Evolutionary conservation across 2,329 filamentous ascomycete species (phyloP), one percentile per base, ranked within the genome.

Genomic region (Bipolaris sorokiniana): DNA sequence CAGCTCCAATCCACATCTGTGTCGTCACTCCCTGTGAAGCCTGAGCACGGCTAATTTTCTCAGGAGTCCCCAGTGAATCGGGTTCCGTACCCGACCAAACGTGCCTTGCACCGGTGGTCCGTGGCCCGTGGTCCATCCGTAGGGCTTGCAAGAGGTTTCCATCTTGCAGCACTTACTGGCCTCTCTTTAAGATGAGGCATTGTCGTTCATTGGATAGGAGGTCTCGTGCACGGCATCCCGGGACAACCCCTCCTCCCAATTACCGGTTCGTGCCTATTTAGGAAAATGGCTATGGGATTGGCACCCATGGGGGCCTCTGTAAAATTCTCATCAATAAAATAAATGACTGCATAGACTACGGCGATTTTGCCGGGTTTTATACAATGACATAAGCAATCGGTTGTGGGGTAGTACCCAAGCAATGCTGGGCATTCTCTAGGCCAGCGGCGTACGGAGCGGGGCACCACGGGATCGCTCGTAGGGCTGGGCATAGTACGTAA

Each of bases 401-500:
- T 45, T 50, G 59, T 56, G 52, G 51, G 57, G 56, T 58, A 31
- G 10, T 31, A 31, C 28, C 10, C 28, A 51, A 47, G 56, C 54
- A 53, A 26, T 28, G 51, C 51, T 46, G 51, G 45, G 40, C 58
- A 50, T 36, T 40, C 34, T 33, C 34, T 50, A 34, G 44, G 36
- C 40, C 23, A 18, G 22, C 34, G 13, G 37, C 40, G 31, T 41
- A 57, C 28, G 34, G 38, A 54, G 26, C 36, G 48, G 23, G 34
- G 40, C 44, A 44, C 47, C 46, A 57, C 31, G 44, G 40, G 36
- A 38, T 51, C 26, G 20, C 15, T 22, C 41, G 50, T 42, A 46
- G 54, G 46, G 58, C 47, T 60, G 50, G 16, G 20, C 28, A 31
- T 31, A 31, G 28, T 31, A 31, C 16, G 36, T 48, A 16, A 33